These are phyloP conservation scores for Solanum pennellii DNA, from an alignment of 257 asterid genomes.

Conservation along the genomic window DNA sequence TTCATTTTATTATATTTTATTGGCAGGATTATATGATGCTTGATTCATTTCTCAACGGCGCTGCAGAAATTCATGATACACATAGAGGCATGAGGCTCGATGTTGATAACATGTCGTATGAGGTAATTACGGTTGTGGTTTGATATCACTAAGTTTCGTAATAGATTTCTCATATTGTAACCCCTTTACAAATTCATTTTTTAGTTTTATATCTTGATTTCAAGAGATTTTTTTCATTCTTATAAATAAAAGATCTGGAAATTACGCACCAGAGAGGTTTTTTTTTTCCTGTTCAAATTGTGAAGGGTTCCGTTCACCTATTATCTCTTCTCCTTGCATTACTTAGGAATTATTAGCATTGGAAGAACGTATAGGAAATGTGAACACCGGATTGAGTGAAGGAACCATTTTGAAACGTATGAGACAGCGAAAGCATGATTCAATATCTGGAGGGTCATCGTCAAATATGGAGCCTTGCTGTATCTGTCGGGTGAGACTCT, in stretches of 20 bases:
- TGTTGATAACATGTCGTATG: constrained; percentile 88
- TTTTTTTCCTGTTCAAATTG: background rate
- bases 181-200: background rate
- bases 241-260: background rate
- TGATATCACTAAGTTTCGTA: background rate
- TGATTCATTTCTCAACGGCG: constrained; percentile 50
- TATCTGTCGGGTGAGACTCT: constrained; percentile 61
- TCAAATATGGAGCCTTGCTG: constrained; percentile 70
- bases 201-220: background rate
- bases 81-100: constrained; percentile 92
- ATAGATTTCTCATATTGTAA: background rate
- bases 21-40: constrained; percentile 54
- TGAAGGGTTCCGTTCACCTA: background rate
- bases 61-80: constrained; percentile 64
- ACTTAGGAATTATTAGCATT: constrained; percentile 74
- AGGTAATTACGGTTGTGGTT: constrained; percentile 30
- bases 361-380: constrained; percentile 85
- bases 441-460: background rate
- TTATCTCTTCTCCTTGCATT: background rate
- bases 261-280: background rate
- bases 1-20: background rate
- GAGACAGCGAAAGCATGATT: constrained; percentile 36
- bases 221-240: background rate
- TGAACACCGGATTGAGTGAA: constrained; percentile 70
- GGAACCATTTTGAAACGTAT: constrained; percentile 31